phyloP scores from a whole-genome alignment of 352 stramenopile genomes.

The Globisporangium rhizosaccharum region DNA sequence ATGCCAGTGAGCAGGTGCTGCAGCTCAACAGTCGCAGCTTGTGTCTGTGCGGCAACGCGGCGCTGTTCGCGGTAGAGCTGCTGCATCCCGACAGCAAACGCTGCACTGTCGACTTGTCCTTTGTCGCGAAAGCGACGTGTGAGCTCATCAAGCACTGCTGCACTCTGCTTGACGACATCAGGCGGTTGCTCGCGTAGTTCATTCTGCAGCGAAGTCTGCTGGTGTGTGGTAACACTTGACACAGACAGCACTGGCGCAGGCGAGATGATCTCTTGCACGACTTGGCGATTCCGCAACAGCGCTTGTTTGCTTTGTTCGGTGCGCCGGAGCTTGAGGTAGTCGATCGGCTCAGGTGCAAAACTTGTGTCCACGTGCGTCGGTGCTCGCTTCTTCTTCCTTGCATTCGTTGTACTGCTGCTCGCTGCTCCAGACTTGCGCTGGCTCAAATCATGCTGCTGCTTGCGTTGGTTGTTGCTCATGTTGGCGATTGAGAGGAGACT shows the following conservation, averaged over 20 bases:
- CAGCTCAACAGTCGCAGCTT: conserved; percentile 22
- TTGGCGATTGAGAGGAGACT: conserved; percentile 7
- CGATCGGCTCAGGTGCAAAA: conserved; percentile 35
- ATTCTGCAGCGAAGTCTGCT: conserved; percentile 3
- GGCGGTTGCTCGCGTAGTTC: neutral
- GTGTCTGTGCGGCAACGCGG: conserved; percentile 20
- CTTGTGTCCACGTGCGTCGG: neutral
- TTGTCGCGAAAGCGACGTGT: conserved; percentile 15
- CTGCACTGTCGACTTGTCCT: conserved; percentile 13
- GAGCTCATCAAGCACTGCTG: conserved; percentile 5
- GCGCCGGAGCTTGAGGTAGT: conserved; percentile 60
- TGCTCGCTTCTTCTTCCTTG: neutral
- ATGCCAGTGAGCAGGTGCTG: conserved; percentile 35
- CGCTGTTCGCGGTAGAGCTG: conserved; percentile 30
- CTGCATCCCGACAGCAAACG: conserved; percentile 19
- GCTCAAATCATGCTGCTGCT: conserved; percentile 1
- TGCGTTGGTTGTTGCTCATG: neutral
- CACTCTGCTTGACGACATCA: neutral
- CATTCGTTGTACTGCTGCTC: neutral
- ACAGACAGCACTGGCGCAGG: conserved; percentile 13
- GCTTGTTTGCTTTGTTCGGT: conserved; percentile 50
- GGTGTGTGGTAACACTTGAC: neutral
- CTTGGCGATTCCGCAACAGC: conserved; percentile 39
- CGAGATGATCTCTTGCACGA: conserved; percentile 44
- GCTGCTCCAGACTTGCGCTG: neutral